Conservation (phyloP, 805 yeast species). For the Pichia gijzeniarum region DNA sequence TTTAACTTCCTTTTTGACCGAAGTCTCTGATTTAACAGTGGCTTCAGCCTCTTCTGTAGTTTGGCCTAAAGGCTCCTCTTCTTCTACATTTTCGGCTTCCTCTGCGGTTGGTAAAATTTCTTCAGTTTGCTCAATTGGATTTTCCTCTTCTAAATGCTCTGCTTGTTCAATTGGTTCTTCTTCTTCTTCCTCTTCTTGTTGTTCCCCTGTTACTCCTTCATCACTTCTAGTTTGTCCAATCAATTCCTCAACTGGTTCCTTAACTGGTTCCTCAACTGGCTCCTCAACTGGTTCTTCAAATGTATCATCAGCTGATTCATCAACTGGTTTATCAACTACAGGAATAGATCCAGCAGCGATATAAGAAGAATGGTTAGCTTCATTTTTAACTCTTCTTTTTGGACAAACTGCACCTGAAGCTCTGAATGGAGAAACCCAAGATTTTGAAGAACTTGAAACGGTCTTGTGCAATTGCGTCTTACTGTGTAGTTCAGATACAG, state of each 20-base stretch:
- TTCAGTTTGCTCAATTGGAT: slow-evolving; percentile 16
- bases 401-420: slow-evolving; percentile 2
- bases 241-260: slow-evolving; percentile 8
- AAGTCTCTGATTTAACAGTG: slow-evolving; percentile 13
- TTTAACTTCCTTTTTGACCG: slow-evolving; percentile 7
- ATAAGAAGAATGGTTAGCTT: slow-evolving; percentile 9
- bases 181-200: slow-evolving; percentile 1
- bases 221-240: slow-evolving; percentile 2
- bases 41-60: slow-evolving; percentile 10
- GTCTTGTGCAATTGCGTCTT: slow-evolving; percentile 10
- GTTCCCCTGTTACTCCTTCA: neutral
- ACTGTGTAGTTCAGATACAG: neutral
- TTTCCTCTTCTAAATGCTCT: slow-evolving; percentile 13
- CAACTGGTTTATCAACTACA: neutral
- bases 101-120: too few relatives aligned
- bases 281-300: slow-evolving; percentile 1
- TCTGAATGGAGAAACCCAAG: slow-evolving; percentile 29
- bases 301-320: slow-evolving; percentile 3
- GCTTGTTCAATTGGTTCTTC: slow-evolving; percentile 6
- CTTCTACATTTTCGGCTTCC: too few relatives aligned
- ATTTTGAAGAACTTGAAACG: slow-evolving; percentile 3
- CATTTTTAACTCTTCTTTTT: slow-evolving; percentile 4
- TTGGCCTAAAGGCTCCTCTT: too few relatives aligned
- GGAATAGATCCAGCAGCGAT: slow-evolving; percentile 9
- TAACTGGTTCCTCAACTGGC: slow-evolving; percentile 1